A percentile compares a stretch with the other conserved stretches of the same genome.
phyloP scores from a whole-genome alignment of 2,329 filamentous ascomycete genomes.

The Penicillium sp. region DNA sequence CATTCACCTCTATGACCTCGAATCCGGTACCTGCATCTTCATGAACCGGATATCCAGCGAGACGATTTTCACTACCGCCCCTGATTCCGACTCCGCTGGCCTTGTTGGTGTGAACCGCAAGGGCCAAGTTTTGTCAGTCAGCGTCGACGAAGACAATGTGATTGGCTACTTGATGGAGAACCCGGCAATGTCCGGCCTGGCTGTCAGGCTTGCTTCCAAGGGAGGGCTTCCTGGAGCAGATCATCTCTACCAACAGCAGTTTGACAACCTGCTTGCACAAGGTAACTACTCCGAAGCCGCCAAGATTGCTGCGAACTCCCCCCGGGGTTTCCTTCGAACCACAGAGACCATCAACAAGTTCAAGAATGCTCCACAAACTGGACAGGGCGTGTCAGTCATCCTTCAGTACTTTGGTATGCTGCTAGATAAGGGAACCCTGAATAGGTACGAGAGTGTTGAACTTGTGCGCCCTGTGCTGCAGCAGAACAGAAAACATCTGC shows the following conservation, averaged over 20 bases:
- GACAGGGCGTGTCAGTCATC: constrained; percentile 78
- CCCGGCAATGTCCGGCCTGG: constrained; percentile 89
- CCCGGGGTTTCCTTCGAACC: constrained; percentile 91
- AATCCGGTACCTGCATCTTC: constrained; percentile 94
- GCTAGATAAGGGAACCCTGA: constrained; percentile 90
- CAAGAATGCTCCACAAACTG: constrained; percentile 77
- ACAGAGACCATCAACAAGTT: constrained; percentile 95
- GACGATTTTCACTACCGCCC: constrained; percentile 93
- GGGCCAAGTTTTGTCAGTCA: constrained; percentile 93
- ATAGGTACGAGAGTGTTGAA: constrained; percentile 92
- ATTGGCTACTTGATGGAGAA: constrained; percentile 96
- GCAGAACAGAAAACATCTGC: constrained; percentile 91
- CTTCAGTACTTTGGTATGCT: constrained; percentile 98
- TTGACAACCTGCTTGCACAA: constrained; percentile 80
- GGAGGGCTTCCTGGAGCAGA: constrained; percentile 94
- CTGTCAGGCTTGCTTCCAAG: constrained; percentile 93
- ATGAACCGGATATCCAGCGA: constrained; percentile 99
- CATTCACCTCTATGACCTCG: constrained; percentile 97
- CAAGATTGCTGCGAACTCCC: constrained; percentile 95
- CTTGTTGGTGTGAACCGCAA: constrained; percentile 96
- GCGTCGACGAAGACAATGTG: constrained; percentile 87
- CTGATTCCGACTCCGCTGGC: constrained; percentile 82
- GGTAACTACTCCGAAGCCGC: constrained; percentile 88
- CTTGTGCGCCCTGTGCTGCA: constrained; percentile 88
- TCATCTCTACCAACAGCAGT: constrained; percentile 88